phyloP scores from a whole-genome alignment of 2,329 filamentous ascomycete species.

The Raffaelea deltoideospora region DNA sequence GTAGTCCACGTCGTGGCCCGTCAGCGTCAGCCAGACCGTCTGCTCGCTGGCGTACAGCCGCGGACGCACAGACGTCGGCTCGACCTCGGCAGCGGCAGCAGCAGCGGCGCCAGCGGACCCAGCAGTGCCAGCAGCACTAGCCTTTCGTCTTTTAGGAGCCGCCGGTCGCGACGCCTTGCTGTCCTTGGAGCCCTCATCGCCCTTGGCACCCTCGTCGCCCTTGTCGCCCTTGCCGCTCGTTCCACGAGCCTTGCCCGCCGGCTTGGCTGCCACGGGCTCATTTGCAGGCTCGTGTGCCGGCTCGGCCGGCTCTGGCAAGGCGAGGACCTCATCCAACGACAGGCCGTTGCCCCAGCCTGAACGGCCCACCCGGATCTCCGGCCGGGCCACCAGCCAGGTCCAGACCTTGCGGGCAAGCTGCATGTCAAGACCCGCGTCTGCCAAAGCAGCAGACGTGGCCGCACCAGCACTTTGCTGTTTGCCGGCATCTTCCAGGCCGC shows the following conservation, averaged over 20 bases:
- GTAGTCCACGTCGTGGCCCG: conserved; percentile 42
- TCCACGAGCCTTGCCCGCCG: too few relatives aligned
- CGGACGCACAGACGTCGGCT: conserved; percentile 11
- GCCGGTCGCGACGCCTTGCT: background rate
- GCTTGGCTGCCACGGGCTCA: too few relatives aligned
- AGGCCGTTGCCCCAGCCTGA: conserved; percentile 20
- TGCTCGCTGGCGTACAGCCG: conserved; percentile 35
- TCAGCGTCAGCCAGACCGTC: conserved; percentile 42
- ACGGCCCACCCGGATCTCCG: conserved; percentile 24
- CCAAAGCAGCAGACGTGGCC: background rate
- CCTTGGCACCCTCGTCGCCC: background rate
- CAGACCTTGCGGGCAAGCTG: conserved; percentile 24
- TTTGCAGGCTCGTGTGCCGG: background rate
- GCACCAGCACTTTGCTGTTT: background rate
- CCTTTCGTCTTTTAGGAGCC: too few relatives aligned
- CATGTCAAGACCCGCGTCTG: background rate
- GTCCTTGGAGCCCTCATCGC: background rate
- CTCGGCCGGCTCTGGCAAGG: conserved; percentile 18
- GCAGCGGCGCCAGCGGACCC: background rate
- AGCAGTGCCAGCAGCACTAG: too few relatives aligned
- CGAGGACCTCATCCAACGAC: conserved; percentile 23
- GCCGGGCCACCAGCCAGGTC: conserved; percentile 23
- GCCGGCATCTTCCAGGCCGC: background rate
- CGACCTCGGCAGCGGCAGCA: background rate
- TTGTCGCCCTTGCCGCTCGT: too few relatives aligned